Percentiles rank a stretch among this genome's conserved stretches.
Conservation (phyloP, 768 basidiomycete species). For the Chlorophyllum brunneum region DNA sequence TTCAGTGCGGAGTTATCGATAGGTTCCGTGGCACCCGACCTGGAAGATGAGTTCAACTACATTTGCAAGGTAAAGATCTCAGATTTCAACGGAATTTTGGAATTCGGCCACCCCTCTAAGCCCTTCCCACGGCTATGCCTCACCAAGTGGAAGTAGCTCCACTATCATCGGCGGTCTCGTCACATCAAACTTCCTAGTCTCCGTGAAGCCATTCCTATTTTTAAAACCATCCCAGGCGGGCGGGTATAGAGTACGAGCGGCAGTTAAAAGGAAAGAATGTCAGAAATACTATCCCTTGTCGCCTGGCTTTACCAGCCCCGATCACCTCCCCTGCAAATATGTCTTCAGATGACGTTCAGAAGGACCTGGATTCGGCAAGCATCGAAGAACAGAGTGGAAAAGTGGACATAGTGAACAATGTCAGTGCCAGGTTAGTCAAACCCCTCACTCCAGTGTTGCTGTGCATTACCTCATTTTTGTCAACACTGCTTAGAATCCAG, state of each 20-base stretch:
- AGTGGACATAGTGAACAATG: conserved; percentile 15
- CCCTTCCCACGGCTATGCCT: conserved; percentile 4
- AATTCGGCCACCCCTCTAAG: no score
- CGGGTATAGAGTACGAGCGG: background rate
- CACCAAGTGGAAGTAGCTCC: conserved; percentile 4
- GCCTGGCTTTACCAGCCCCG: background rate
- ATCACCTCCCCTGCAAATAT: background rate
- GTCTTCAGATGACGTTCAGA: conserved; percentile 5
- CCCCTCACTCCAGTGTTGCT: no score
- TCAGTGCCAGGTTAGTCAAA: conserved; percentile 15
- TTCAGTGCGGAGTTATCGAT: no score
- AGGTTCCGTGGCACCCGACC: no score
- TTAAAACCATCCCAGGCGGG: background rate
- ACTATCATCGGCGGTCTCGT: background rate
- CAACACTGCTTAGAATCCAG: conserved; percentile 30
- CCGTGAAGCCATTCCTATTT: background rate
- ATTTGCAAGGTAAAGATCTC: no score
- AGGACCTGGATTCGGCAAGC: conserved; percentile 2
- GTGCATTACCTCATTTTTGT: background rate
- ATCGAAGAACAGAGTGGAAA: conserved; percentile 2
- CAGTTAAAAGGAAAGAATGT: conserved; percentile 2
- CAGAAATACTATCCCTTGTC: background rate
- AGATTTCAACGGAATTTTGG: no score
- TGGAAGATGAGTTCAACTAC: no score
- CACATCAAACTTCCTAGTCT: conserved; percentile 1